Evolutionary conservation across 2,329 filamentous ascomycete genomes (phyloP).

Genomic region (Colletotrichum tropicale): DNA sequence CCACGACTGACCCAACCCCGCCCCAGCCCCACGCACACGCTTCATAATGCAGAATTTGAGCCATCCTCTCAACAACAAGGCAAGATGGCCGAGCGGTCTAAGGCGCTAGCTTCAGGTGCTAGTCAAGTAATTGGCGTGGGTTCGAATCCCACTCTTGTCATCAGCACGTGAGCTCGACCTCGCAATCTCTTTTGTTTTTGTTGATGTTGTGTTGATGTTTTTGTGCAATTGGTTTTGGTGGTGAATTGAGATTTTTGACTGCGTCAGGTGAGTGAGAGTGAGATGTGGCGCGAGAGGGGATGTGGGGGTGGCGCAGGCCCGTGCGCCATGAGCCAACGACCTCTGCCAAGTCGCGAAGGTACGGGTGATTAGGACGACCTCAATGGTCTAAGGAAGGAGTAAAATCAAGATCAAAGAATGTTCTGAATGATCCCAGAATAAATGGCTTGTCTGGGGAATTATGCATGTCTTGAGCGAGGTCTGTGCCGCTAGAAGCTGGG

Average conservation of each 20-base stretch:
- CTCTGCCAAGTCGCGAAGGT: neutral
- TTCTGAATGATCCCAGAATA: neutral
- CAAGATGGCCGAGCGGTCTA: neutral
- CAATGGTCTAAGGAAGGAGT: neutral
- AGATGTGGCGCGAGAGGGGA: neutral
- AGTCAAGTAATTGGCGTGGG: neutral
- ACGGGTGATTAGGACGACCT: neutral
- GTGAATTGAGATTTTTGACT: neutral
- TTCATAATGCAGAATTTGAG: neutral
- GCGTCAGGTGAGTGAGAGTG: neutral
- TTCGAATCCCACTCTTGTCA: neutral
- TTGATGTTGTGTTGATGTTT: neutral
- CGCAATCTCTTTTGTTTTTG: fast-evolving
- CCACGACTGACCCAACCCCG: neutral
- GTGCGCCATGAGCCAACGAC: neutral
- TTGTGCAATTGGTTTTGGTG: neutral
- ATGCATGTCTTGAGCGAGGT: neutral
- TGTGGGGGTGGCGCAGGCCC: neutral
- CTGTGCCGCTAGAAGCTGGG: fast-evolving
- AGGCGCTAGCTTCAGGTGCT: neutral
- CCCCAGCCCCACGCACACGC: neutral
- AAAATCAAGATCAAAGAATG: neutral
- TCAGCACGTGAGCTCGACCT: fast-evolving
- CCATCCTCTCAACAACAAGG: neutral
- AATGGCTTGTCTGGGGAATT: neutral